phyloP scores from a whole-genome alignment of 1,139 yeast species.

The Geotrichum citri-aurantii region DNA sequence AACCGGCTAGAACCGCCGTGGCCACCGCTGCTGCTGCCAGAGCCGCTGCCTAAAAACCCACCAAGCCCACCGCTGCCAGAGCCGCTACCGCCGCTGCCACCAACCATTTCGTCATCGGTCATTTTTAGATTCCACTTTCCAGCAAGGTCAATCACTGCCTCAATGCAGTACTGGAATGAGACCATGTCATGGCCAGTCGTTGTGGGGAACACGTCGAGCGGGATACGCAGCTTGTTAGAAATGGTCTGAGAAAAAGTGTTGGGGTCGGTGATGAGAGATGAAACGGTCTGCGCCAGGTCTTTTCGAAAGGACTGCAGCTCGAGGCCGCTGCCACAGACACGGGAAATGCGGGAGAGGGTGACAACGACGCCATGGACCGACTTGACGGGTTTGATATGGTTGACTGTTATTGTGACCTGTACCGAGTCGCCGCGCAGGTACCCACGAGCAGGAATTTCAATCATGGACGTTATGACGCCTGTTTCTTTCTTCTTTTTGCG shows the following conservation, averaged over 20 bases:
- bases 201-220: slow-evolving; percentile 83
- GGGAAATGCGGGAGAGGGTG: slow-evolving; percentile 73
- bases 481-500: slow-evolving; percentile 32
- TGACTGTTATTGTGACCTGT: slow-evolving; percentile 60
- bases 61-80: slow-evolving; percentile 39
- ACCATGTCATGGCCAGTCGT: slow-evolving; percentile 68
- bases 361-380: slow-evolving; percentile 73
- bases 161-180: slow-evolving; percentile 78
- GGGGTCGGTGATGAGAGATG: slow-evolving; percentile 79
- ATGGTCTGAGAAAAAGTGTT: slow-evolving; percentile 52
- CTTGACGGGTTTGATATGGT: slow-evolving; percentile 65
- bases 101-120: slow-evolving; percentile 28
- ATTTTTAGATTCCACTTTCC: slow-evolving; percentile 43
- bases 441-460: slow-evolving; percentile 63
- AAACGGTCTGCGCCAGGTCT: slow-evolving; percentile 70
- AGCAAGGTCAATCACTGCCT: slow-evolving; percentile 68
- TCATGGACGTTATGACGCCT: slow-evolving; percentile 39
- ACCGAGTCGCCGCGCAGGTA: slow-evolving; percentile 72
- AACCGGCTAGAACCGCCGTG: slow-evolving; percentile 32
- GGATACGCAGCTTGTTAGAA: slow-evolving; percentile 61
- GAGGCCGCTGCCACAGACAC: slow-evolving; percentile 54
- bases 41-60: slow-evolving; percentile 27
- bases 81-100: slow-evolving; percentile 25
- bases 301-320: slow-evolving; percentile 71
- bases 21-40: slow-evolving; percentile 25